Evolutionary conservation across 208 protist species (phyloP).

Genomic region (Trypanosoma mega): DNA sequence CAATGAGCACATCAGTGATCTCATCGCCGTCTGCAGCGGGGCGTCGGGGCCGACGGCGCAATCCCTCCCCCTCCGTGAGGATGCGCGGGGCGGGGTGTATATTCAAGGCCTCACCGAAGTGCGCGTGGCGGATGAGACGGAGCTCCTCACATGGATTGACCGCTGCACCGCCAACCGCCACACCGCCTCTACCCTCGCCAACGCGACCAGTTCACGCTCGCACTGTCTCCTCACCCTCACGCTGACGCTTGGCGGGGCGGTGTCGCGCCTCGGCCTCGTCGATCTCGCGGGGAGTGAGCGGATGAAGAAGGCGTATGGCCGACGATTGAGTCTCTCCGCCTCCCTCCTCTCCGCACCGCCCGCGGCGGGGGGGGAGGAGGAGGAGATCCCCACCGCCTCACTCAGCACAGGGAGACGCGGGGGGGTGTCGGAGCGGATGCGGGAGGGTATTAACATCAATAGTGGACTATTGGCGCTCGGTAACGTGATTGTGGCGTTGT

Average conservation of each 20-base stretch:
- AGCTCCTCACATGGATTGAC: conserved; percentile 79
- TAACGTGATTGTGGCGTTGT: conserved; percentile 93
- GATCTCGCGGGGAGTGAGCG: conserved; percentile 95
- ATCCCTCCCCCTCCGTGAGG: conserved; percentile 82
- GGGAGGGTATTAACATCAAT: conserved; percentile 94
- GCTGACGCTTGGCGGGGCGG: conserved; percentile 50
- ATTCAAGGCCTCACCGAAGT: conserved; percentile 75
- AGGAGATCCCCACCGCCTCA: background rate
- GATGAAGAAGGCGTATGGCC: conserved; percentile 71
- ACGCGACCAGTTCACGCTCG: conserved; percentile 89
- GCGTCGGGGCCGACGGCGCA: background rate
- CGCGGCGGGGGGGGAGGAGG: too few relatives aligned
- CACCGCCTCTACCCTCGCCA: conserved; percentile 92
- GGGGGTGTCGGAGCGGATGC: conserved; percentile 48
- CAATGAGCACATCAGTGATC: conserved; percentile 91
- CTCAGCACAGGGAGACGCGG: background rate
- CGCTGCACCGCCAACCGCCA: conserved; percentile 82
- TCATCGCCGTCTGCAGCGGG: conserved; percentile 40
- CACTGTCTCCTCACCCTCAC: conserved; percentile 93
- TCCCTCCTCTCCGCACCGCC: too few relatives aligned
- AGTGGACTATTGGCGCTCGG: conserved; percentile 90
- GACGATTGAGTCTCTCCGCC: too few relatives aligned
- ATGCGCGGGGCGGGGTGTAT: conserved; percentile 76
- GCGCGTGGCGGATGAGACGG: conserved; percentile 52
- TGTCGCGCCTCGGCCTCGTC: conserved; percentile 88